Percentiles rank a stretch among this genome's conserved stretches.
These are phyloP conservation scores for Caryopteris hybrid DNA, from an alignment of 305 asterid genomes.

Conservation along the genomic window DNA sequence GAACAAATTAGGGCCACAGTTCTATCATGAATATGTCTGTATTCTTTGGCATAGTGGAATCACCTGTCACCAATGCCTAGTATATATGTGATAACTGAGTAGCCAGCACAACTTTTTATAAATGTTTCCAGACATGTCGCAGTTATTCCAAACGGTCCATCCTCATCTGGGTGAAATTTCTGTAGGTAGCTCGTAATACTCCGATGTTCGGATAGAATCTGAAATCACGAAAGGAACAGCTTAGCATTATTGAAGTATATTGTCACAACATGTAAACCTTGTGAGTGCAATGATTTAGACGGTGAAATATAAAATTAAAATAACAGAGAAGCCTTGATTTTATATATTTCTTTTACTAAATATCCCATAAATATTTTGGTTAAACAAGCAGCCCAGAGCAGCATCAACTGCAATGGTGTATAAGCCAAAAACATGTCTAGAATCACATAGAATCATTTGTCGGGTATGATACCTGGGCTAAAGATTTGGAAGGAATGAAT, in stretches of 20 bases:
- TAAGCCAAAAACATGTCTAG: background rate
- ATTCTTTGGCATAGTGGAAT: constrained; percentile 12
- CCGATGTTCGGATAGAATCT: constrained; percentile 97
- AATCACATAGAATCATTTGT: background rate
- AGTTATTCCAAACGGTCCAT: constrained; percentile 93
- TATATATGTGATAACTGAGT: constrained; percentile 96
- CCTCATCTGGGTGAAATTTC: constrained; percentile 90
- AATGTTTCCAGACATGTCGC: constrained; percentile 94
- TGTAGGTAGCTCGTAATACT: constrained; percentile 92
- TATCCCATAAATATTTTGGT: background rate
- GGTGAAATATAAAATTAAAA: background rate
- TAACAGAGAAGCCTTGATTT: background rate
- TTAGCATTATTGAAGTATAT: background rate
- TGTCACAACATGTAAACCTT: background rate
- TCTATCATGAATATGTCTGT: background rate
- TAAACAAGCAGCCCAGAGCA: background rate
- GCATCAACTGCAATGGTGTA: background rate
- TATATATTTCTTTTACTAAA: background rate
- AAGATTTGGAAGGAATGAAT: constrained; percentile 90
- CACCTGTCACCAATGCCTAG: constrained; percentile 99
- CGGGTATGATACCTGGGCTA: constrained; percentile 72
- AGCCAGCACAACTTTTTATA: constrained; percentile 98
- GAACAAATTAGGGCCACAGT: background rate
- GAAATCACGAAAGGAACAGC: constrained; percentile 22
- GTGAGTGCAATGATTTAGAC: background rate